Conservation (phyloP, 2,329 filamentous ascomycete species). For the Kalaharituber pfeilii region DNA sequence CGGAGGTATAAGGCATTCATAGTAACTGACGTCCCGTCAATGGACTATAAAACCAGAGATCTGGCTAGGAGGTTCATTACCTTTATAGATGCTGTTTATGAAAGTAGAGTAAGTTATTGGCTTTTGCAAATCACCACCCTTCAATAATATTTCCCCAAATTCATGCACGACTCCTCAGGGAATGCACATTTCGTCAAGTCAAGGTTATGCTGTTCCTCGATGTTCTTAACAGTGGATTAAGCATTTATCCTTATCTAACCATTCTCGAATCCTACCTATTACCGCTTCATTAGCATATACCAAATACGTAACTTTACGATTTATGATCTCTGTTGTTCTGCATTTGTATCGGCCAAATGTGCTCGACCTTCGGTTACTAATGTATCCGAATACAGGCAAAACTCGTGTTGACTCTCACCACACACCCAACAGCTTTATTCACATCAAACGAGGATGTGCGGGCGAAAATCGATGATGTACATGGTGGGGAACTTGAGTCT, state of each 20-base stretch:
- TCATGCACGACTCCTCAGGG: no score
- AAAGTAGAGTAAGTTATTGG: conserved; percentile 37
- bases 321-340: no score
- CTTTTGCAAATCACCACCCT: no score
- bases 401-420: conserved; percentile 76
- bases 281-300: no score
- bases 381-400: conserved; percentile 58
- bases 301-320: no score
- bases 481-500: conserved; percentile 41
- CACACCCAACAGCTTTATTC: conserved; percentile 73
- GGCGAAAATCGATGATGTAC: conserved; percentile 39
- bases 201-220: no score
- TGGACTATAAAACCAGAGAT: conserved; percentile 75
- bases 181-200: no score
- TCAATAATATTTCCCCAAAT: no score
- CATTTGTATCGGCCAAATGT: no score
- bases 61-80: conserved; percentile 88
- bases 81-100: conserved; percentile 92
- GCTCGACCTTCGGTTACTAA: not conserved
- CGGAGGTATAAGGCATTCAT: conserved; percentile 83
- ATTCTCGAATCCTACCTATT: no score
- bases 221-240: no score
- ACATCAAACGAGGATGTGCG: conserved; percentile 40
- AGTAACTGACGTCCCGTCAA: conserved; percentile 75
- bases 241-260: no score